Conservation (phyloP, 73 alveolate species). For the Symbiodinium natans region DNA sequence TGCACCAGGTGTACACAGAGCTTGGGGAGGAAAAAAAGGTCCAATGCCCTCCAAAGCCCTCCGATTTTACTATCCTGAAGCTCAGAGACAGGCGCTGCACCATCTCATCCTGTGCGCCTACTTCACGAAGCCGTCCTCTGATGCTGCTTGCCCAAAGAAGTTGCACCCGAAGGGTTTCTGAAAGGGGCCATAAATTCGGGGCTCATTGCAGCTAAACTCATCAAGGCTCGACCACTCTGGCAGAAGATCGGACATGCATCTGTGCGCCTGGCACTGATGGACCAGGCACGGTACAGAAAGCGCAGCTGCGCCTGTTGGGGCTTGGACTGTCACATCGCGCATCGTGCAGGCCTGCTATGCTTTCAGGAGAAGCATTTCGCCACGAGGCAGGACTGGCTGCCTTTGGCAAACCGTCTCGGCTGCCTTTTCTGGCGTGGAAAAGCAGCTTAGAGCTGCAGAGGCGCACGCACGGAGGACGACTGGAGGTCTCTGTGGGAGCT, state of each 20-base stretch:
- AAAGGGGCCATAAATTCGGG: not conserved
- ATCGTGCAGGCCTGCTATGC: conserved; percentile 82
- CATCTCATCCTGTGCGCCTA: conserved; percentile 48
- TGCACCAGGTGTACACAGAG: conserved; percentile 68
- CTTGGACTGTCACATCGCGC: no score
- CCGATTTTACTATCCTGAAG: not conserved
- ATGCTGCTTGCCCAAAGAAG: not conserved
- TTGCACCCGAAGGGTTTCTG: not conserved
- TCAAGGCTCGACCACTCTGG: conserved; percentile 87
- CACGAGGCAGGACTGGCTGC: conserved; percentile 44
- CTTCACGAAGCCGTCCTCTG: conserved; percentile 50
- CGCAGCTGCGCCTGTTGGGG: no score
- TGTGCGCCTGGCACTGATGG: not conserved
- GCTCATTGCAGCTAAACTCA: no score
- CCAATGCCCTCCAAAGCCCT: no score
- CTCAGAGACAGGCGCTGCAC: conserved; percentile 22
- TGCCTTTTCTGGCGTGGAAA: no score
- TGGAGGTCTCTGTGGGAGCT: conserved; percentile 90
- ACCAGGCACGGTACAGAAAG: not conserved
- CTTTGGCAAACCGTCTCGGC: no score
- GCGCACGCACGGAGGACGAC: conserved; percentile 70
- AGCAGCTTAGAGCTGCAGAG: not conserved
- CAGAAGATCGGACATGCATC: conserved; percentile 52
- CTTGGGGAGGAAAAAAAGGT: conserved; percentile 53
- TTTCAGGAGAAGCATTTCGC: conserved; percentile 14